Evolutionary conservation across 441 rosid species (phyloP).

Genomic region (Jatropha multifida): DNA sequence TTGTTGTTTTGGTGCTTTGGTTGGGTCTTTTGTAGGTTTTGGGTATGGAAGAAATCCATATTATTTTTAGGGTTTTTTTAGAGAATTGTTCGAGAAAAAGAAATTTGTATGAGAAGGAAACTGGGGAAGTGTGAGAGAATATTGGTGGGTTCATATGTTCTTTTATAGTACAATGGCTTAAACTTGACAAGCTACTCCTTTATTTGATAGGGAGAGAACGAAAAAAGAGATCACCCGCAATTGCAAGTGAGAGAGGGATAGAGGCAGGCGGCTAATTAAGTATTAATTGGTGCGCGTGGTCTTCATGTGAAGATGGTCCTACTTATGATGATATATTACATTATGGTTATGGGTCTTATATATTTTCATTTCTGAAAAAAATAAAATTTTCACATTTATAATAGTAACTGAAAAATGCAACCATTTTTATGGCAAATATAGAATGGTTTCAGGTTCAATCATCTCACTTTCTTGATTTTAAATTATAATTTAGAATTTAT

Average conservation of each 20-base stretch:
- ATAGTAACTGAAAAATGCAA: too few species aligned
- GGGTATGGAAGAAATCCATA: constrained; percentile 46
- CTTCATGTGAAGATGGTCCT: constrained; percentile 60
- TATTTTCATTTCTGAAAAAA: neutral
- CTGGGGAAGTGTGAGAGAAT: neutral
- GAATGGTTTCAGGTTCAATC: too few species aligned
- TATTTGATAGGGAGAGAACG: neutral
- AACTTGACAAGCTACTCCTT: neutral
- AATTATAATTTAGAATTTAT: too few species aligned
- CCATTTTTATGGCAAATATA: too few species aligned
- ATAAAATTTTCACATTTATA: neutral
- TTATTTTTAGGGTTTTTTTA: neutral
- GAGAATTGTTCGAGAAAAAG: neutral
- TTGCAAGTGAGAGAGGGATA: too few species aligned
- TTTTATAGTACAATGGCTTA: neutral
- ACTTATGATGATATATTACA: constrained; percentile 34
- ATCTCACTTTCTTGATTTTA: too few species aligned
- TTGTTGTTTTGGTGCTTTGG: constrained; percentile 25
- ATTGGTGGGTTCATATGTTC: constrained; percentile 8
- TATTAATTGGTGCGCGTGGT: constrained; percentile 24
- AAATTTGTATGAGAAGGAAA: neutral
- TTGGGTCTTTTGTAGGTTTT: constrained; percentile 22
- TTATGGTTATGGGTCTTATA: constrained; percentile 5
- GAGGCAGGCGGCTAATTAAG: constrained; percentile 28
- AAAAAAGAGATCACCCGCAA: too few species aligned